Conservation (phyloP, 2,329 filamentous ascomycete species). For the Alternaria solani region DNA sequence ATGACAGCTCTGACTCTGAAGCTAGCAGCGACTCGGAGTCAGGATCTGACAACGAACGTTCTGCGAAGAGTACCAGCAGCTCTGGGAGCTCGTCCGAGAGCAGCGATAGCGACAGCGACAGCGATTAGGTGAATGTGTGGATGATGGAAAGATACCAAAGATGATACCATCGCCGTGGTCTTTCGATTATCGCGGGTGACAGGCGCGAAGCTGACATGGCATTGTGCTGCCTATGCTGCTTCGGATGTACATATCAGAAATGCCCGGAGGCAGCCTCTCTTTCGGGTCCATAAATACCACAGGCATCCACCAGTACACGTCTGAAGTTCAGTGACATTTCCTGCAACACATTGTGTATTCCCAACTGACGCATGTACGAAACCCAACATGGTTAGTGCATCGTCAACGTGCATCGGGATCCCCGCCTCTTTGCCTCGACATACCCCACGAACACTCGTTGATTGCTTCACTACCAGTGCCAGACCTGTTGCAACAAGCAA, state of each 20-base stretch:
- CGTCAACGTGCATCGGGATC: conserved; percentile 5
- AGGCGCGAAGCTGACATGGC: conserved; percentile 1
- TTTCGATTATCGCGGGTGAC: not conserved
- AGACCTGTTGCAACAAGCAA: not conserved
- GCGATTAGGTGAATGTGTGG: not conserved
- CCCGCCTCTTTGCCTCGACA: conserved; percentile 8
- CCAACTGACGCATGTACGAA: conserved; percentile 3
- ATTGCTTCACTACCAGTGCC: not conserved
- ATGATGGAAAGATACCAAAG: not conserved
- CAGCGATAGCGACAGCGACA: conserved; percentile 29
- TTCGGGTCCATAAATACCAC: not conserved
- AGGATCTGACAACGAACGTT: not conserved
- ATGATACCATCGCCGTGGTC: not conserved
- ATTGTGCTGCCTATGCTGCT: not conserved
- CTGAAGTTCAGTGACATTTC: not conserved
- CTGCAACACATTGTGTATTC: not conserved
- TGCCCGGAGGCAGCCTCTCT: not conserved
- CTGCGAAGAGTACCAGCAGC: conserved; percentile 16
- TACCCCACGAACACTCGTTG: not conserved
- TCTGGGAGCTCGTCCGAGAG: conserved; percentile 16
- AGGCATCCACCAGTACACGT: not conserved
- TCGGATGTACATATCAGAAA: not conserved
- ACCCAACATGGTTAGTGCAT: conserved; percentile 10
- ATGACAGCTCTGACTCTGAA: conserved; percentile 26
- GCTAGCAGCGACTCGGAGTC: not conserved